phyloP scores from a whole-genome alignment of 73 alveolate species.

The Tetrahymena elliotti region DNA sequence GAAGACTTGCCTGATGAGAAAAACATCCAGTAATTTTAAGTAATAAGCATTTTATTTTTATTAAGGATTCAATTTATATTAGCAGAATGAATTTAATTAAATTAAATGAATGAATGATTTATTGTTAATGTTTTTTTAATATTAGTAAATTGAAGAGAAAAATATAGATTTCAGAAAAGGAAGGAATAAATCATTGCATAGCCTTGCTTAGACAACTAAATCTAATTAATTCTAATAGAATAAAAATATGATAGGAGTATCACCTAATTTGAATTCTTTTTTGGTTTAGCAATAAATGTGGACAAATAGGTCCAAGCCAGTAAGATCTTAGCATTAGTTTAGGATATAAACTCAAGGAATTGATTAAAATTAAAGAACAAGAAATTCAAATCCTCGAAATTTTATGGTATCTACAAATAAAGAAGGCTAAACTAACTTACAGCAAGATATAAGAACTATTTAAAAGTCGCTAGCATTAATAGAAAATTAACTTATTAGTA shows the following conservation, averaged over 20 bases:
- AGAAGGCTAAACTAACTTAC: neutral
- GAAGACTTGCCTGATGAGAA: neutral
- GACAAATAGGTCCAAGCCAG: neutral
- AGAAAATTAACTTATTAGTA: neutral
- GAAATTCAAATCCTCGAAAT: neutral
- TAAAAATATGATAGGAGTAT: neutral
- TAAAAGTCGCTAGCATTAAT: neutral
- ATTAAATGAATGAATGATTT: too few species aligned
- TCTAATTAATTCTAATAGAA: too few species aligned
- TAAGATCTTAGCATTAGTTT: neutral
- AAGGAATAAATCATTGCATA: neutral
- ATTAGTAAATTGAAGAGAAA: neutral
- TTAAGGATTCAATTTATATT: neutral
- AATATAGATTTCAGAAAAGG: neutral
- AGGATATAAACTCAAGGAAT: neutral
- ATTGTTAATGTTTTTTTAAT: too few species aligned
- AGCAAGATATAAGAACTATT: neutral
- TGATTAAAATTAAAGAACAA: neutral
- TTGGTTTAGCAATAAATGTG: neutral
- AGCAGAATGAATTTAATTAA: too few species aligned
- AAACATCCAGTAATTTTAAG: neutral
- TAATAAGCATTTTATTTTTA: too few species aligned
- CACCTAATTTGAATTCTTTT: neutral
- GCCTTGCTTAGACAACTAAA: neutral
- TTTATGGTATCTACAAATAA: neutral